Evolutionary conservation across 2,329 filamentous ascomycete species (phyloP), one percentile per base, ranked within the genome.

Genomic region (Ophiostoma fasciatum): DNA sequence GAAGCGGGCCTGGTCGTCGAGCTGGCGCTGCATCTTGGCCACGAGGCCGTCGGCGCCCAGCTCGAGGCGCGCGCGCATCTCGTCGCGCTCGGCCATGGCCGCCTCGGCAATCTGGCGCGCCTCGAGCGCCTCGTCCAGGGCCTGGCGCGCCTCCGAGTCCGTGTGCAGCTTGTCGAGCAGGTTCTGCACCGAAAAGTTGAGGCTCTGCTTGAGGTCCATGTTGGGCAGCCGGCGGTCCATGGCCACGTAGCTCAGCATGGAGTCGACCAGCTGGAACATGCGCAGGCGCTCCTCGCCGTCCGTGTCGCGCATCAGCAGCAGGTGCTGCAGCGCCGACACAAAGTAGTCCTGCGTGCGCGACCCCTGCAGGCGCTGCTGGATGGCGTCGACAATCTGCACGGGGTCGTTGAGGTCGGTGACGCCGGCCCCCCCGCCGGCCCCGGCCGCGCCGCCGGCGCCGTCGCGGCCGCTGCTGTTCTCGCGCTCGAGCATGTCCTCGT

Each of bases 231-330:
- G 73, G 51, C 90, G 74, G 57, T 98, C 90, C 88, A 98, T 98
- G 49, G 88, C 88, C 43, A 98, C 88, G 57, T 96, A 96, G 58
- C 85, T 94, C 46, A 98, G 74, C 85, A 96, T 96, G n/a, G 83
- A 79, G 58, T 98, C 90, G 20, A 96, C 87, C 20, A 98, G 73
- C 62, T 96, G 90, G 60, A 96, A 98, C 79, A 94, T 90, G 33
- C 84, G 78, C 42, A 94, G 61, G 12, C 85, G 76, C 57, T 98
- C 90, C 53, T 96, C 90, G 33, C 81, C 80, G 48, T 92, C 84
- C 45, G 85, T 90, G 51, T 94, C 82, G 39, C 85, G 74, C 45
- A 96, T 92, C 30, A 98, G 70, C 48, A 98, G 68, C 55, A 98
- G 68, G 62, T 98, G 90, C 54, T 98, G 90, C 58, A 98, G 73